Evolutionary conservation across 345 rosid species (phyloP).

Genomic region (Salix arbutifolia): DNA sequence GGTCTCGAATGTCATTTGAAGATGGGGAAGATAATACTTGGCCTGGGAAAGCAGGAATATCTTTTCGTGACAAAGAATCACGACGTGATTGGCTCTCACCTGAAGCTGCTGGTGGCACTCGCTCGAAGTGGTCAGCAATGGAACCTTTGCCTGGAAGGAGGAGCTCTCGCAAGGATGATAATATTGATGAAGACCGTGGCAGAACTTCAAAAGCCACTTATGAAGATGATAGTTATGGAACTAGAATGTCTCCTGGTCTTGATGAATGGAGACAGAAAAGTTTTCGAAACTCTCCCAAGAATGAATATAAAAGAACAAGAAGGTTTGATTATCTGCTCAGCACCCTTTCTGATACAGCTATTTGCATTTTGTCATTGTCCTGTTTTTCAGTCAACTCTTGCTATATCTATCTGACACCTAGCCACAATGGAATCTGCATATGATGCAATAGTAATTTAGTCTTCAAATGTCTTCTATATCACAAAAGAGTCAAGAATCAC

Average conservation of each 20-base stretch:
- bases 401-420: not conserved
- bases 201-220: conserved; percentile 31
- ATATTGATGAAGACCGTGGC: conserved; percentile 23
- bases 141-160: conserved; percentile 58
- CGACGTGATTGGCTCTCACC: conserved; percentile 44
- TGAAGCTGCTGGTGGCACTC: conserved; percentile 39
- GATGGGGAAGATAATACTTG: conserved; percentile 30
- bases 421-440: not conserved
- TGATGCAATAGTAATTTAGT: not conserved
- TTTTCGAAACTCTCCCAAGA: conserved; percentile 54
- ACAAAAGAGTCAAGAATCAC: not conserved
- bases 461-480: not conserved
- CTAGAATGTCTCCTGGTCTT: conserved; percentile 72
- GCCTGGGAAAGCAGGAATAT: conserved; percentile 39
- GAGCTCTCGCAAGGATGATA: conserved; percentile 45
- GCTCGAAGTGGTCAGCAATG: conserved; percentile 43
- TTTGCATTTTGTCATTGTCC: not conserved
- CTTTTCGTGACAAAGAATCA: conserved; percentile 44
- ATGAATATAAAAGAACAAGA: conserved; percentile 48
- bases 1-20: conserved; percentile 38
- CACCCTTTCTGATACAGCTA: not conserved
- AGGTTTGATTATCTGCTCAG: conserved; percentile 34
- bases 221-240: conserved; percentile 48
- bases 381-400: not conserved
- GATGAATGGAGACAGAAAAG: conserved; percentile 66